A percentile compares a stretch with the other conserved stretches of the same genome.
Conservation (phyloP, 2,329 filamentous ascomycete genomes). For the Cladophialophora carrionii region DNA sequence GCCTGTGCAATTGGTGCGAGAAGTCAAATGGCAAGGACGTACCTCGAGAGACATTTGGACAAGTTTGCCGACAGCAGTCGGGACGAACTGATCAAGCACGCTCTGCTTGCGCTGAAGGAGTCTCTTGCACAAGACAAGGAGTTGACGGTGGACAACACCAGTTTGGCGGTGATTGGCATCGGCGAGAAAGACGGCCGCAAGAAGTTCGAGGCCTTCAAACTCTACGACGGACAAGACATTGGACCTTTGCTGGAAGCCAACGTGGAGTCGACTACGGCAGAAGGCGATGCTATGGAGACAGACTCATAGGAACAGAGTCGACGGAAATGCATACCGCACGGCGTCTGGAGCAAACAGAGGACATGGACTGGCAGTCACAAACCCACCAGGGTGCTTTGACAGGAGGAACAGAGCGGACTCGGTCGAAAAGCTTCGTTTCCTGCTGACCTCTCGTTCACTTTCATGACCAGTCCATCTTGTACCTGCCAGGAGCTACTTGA, state of each 20-base stretch:
- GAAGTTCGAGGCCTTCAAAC: conserved; percentile 77
- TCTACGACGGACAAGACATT: conserved; percentile 87
- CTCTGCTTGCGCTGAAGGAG: conserved; percentile 89
- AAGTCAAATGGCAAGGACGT: conserved; percentile 96
- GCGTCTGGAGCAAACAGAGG: conserved; percentile 32
- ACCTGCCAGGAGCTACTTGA: conserved; percentile 71
- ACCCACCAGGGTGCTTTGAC: background rate
- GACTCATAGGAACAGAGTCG: conserved; percentile 47
- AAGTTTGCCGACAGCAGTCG: conserved; percentile 73
- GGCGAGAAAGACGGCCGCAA: conserved; percentile 57
- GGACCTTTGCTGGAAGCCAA: conserved; percentile 78
- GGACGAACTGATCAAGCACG: conserved; percentile 89
- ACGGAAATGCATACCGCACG: conserved; percentile 25
- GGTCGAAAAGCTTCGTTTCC: conserved; percentile 3
- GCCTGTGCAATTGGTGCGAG: conserved; percentile 95
- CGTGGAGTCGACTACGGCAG: conserved; percentile 51
- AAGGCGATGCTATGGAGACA: conserved; percentile 60
- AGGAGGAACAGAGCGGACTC: background rate
- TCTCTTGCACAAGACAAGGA: conserved; percentile 96
- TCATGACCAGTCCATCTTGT: conserved; percentile 79
- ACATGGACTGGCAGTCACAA: background rate
- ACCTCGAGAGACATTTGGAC: conserved; percentile 89
- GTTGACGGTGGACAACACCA: conserved; percentile 95
- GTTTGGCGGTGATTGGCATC: conserved; percentile 77
- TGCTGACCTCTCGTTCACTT: conserved; percentile 50